Conservation (phyloP, 1,139 yeast species). For the Nakaseomyces uthaithaninus region DNA sequence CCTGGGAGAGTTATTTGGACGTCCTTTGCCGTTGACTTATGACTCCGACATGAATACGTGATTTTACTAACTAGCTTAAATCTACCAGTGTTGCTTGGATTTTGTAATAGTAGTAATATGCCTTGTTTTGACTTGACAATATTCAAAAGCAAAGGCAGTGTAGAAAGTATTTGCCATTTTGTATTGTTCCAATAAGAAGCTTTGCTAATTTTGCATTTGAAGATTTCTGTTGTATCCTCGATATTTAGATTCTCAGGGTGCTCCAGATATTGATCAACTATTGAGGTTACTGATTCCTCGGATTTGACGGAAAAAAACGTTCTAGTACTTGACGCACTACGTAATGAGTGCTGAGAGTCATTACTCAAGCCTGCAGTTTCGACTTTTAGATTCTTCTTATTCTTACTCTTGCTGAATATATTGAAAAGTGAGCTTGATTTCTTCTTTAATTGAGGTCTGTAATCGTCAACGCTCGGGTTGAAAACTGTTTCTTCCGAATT, state of each 20-base stretch:
- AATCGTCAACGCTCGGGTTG: constrained; percentile 17
- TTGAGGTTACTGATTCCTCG: constrained; percentile 1
- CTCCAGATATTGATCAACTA: constrained; percentile 7
- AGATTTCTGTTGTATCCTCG: constrained; percentile 10
- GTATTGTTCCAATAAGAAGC: constrained; percentile 23
- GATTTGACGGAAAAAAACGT: constrained; percentile 8
- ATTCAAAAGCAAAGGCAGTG: constrained; percentile 30
- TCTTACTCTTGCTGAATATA: constrained; percentile 18
- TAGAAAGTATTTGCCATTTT: constrained; percentile 18
- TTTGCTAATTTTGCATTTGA: constrained; percentile 14
- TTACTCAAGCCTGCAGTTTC: constrained; percentile 11
- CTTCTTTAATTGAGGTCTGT: constrained; percentile 19
- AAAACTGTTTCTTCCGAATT: constrained; percentile 8
- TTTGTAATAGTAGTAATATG: constrained; percentile 78
- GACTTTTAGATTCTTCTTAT: constrained; percentile 12
- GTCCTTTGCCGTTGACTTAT: constrained; percentile 31
- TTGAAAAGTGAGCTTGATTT: constrained; percentile 23
- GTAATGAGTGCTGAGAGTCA: constrained; percentile 8
- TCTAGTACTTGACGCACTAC: constrained; percentile 7
- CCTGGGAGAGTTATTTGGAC: constrained; percentile 26
- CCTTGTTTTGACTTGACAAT: constrained; percentile 84
- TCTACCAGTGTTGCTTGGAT: constrained; percentile 34
- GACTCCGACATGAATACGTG: constrained; percentile 21
- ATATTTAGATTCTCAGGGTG: constrained; percentile 7
- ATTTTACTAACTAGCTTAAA: constrained; percentile 19